Conservation (phyloP, 768 basidiomycete species). For the Harrya chromipes region DNA sequence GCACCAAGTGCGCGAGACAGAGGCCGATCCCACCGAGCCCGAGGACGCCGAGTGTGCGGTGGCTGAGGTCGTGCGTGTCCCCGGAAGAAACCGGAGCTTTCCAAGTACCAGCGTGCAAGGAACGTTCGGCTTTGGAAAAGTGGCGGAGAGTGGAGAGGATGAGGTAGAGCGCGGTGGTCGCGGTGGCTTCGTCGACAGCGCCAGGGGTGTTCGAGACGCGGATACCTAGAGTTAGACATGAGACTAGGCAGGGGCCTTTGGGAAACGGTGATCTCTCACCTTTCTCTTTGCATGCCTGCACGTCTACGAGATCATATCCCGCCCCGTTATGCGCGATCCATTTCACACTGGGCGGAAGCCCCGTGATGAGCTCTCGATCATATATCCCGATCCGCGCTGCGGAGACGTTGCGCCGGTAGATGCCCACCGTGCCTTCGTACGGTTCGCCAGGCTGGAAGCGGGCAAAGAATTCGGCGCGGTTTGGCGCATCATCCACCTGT, state of each 20-base stretch:
- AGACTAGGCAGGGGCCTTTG: no score
- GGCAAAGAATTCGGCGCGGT: constrained; percentile 44
- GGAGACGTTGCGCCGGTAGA: constrained; percentile 49
- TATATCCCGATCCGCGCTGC: constrained; percentile 45
- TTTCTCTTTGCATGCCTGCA: constrained; percentile 64
- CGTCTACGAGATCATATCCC: constrained; percentile 83
- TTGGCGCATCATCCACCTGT: constrained; percentile 39
- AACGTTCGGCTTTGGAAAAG: constrained; percentile 61
- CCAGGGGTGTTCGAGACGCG: constrained; percentile 85
- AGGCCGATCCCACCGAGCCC: constrained; percentile 78
- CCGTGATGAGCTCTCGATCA: constrained; percentile 51
- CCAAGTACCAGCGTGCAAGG: constrained; percentile 53
- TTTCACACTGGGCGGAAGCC: constrained; percentile 59
- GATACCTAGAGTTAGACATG: constrained; percentile 36
- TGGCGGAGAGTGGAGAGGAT: constrained; percentile 75
- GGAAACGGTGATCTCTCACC: constrained; percentile 53
- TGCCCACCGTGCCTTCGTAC: constrained; percentile 46
- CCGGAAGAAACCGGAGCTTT: constrained; percentile 51
- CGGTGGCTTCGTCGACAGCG: constrained; percentile 88
- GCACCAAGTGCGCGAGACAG: constrained; percentile 66
- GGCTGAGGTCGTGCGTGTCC: constrained; percentile 59
- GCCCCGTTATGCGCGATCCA: constrained; percentile 90
- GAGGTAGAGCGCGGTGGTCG: constrained; percentile 83
- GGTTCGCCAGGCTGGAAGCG: constrained; percentile 43
- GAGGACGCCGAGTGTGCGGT: constrained; percentile 67